Evolutionary conservation across 768 basidiomycete species (phyloP).

Genomic region (Strobilomyces confusus): DNA sequence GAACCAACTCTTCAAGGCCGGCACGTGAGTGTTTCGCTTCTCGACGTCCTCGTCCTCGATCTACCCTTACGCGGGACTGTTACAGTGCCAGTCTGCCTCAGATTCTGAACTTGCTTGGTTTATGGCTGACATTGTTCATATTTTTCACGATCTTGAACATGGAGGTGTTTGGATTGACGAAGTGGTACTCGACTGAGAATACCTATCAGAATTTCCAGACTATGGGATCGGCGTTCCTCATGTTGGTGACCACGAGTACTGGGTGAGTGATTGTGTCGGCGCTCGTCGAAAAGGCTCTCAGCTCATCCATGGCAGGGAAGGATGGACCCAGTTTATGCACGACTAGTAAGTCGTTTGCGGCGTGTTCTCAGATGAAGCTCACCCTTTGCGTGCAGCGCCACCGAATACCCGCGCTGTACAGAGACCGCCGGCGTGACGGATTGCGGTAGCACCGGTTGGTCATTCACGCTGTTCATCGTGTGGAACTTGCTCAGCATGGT

Average conservation of each 20-base stretch:
- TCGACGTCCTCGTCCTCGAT: not conserved
- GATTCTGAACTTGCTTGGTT: slow-evolving; percentile 75
- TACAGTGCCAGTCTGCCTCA: slow-evolving; percentile 79
- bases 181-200: slow-evolving; percentile 65
- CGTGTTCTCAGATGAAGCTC: not conserved
- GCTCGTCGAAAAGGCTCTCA: not conserved
- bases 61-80: not conserved
- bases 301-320: slow-evolving; percentile 49
- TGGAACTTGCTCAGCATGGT: slow-evolving; percentile 98
- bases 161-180: slow-evolving; percentile 90
- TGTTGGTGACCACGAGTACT: slow-evolving; percentile 89
- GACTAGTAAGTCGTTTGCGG: slow-evolving; percentile 57
- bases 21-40: slow-evolving; percentile 60
- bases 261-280: slow-evolving; percentile 52
- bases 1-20: slow-evolving; percentile 96
- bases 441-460: slow-evolving; percentile 83
- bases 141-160: slow-evolving; percentile 87
- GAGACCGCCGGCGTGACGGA: slow-evolving; percentile 59
- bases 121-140: slow-evolving; percentile 88
- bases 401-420: slow-evolving; percentile 80
- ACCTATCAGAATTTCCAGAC: slow-evolving; percentile 68
- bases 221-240: slow-evolving; percentile 75
- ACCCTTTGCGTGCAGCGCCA: slow-evolving; percentile 46
- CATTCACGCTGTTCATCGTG: slow-evolving; percentile 82
- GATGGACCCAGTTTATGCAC: slow-evolving; percentile 98